Evolutionary conservation across 2,329 filamentous ascomycete genomes (phyloP).

Genomic region (Neofusicoccum kwambonambiense): DNA sequence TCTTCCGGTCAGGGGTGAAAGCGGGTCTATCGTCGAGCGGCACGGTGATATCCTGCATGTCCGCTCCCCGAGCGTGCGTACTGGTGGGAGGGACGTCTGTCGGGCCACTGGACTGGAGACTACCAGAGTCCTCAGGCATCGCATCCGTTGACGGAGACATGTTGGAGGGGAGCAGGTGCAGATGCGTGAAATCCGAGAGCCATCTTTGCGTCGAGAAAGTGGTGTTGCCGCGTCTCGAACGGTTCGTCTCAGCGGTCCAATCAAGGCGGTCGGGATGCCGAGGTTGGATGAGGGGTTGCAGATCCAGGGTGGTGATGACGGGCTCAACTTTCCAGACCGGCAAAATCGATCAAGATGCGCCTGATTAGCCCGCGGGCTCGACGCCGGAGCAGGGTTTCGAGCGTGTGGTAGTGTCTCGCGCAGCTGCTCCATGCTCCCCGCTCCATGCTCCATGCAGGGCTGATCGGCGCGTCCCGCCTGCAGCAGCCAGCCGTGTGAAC

Average conservation of each 20-base stretch:
- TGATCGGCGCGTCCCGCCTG: neutral
- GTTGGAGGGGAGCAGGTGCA: neutral
- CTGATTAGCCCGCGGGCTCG: neutral
- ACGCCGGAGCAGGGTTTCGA: neutral
- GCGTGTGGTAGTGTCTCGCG: neutral
- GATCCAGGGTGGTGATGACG: neutral
- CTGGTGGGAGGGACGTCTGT: neutral
- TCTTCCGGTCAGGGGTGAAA: conserved; percentile 1
- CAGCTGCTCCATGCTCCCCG: neutral
- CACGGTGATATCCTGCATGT: neutral
- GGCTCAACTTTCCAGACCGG: neutral
- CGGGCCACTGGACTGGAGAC: neutral
- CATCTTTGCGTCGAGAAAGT: neutral
- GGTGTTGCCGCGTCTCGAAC: neutral
- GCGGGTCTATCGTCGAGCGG: neutral
- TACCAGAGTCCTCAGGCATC: neutral
- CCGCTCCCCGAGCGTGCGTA: neutral
- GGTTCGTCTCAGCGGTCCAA: neutral
- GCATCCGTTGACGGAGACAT: neutral
- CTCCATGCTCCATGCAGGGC: neutral
- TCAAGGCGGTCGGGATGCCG: neutral
- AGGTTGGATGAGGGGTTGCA: neutral
- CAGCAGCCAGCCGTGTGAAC: neutral
- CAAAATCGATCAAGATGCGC: neutral
- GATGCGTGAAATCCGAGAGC: neutral